Evolutionary conservation across 768 basidiomycete species (phyloP), one percentile per base, ranked within the genome.

Genomic region (Hydnum rufescens): DNA sequence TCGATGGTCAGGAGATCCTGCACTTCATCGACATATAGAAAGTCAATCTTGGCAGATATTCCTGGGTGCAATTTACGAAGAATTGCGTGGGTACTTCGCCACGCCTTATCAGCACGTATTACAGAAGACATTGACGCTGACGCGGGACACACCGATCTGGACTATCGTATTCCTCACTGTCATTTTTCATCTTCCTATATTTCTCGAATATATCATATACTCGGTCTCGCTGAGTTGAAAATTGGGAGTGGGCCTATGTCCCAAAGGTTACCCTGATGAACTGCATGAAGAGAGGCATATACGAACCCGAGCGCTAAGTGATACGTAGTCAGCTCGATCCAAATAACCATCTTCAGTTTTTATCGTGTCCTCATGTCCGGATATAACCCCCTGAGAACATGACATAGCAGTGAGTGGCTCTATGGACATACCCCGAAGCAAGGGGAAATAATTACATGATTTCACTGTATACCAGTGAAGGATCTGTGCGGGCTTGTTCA

Each of bases 1-100:
- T 83, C 80, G 5, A 82, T 72, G 4, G 83, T 66, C 0, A 82
- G 66, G 58, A 79, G 75, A 57, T 84, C 82, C 59, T 84, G 82
- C 0, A 73, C 76, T 63, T 84, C 82, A 44, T 84, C 82, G 1
- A 84, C 70, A 58, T 82, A 82, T 77, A 82, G 54, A 53, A 69
- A 75, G 55, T 82, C 73, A 5, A 80, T 62, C 28, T 32, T 29
- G 64, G 1, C 75, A 34, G 0, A 56, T 53, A 23, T 46, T 63
- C 2, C 58, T 53, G 5, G 58, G 39, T 4, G 78, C 55, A 5
- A 58, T 57, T 19, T 62, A 56, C 13, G 18, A 19, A 80, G 58
- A 28, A 82, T 67, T 0, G 60, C 55, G 51, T 78, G 77, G 0
- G 77, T 74, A 53, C 77, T 78, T 51, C 4, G 39, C 19, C 46